These are phyloP conservation scores for Periconia sp. DNA, from an alignment of 2,329 filamentous ascomycete species.

Conservation along the genomic window DNA sequence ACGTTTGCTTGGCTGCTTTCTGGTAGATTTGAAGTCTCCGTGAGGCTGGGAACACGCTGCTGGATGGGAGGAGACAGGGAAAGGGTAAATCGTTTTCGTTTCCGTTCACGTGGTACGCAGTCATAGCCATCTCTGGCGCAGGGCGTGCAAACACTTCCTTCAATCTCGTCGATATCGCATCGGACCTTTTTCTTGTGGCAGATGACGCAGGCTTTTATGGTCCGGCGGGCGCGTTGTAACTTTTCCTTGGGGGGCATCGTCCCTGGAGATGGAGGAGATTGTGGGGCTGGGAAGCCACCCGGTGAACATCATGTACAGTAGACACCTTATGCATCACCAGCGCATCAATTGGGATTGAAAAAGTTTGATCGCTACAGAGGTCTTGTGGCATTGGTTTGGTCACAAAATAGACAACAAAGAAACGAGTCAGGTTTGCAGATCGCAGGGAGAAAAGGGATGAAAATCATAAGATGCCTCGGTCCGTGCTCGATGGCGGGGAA, in stretches of 20 bases:
- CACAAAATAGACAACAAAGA: too few species aligned
- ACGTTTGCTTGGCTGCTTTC: constrained; percentile 10
- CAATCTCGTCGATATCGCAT: constrained; percentile 28
- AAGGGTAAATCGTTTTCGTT: constrained; percentile 36
- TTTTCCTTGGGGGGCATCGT: constrained; percentile 17
- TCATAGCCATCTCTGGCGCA: constrained; percentile 38
- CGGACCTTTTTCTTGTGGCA: constrained; percentile 48
- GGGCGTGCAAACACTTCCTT: constrained; percentile 43
- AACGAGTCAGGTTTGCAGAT: too few species aligned
- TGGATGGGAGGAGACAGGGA: constrained; percentile 29
- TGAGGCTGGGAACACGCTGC: constrained; percentile 15
- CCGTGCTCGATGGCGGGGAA: too few species aligned
- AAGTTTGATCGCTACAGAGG: too few species aligned
- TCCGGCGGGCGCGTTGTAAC: constrained; percentile 24
- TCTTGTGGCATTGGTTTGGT: too few species aligned
- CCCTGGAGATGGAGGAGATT: background rate
- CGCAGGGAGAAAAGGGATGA: too few species aligned
- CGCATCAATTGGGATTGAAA: too few species aligned
- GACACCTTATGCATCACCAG: too few species aligned
- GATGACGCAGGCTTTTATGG: constrained; percentile 44
- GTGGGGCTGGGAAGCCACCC: background rate
- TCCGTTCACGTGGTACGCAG: constrained; percentile 34
- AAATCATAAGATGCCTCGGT: too few species aligned
- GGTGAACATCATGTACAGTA: background rate
- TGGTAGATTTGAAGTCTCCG: constrained; percentile 7